Conservation (phyloP, 306 rosid genomes). For the Cucurbita argyrosperma region DNA sequence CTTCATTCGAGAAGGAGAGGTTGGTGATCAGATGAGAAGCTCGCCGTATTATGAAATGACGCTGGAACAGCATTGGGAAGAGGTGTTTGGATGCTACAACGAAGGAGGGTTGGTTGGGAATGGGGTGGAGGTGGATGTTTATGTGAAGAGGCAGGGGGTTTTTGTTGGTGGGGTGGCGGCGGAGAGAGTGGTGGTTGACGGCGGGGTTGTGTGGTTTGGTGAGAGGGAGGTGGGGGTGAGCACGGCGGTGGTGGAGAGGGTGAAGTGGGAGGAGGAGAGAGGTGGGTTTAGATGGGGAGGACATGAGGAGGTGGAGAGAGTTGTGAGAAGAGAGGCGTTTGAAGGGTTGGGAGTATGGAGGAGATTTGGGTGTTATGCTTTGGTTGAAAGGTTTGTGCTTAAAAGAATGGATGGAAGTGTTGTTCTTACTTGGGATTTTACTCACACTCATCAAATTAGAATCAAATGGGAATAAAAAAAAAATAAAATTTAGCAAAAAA, state of each 20-base stretch:
- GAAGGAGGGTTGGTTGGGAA: not conserved
- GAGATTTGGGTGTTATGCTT: conserved; percentile 27
- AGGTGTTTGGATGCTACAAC: conserved; percentile 20
- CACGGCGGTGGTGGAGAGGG: conserved; percentile 31
- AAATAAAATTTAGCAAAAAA: no score
- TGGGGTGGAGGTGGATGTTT: no score
- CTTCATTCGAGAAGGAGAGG: conserved; percentile 43
- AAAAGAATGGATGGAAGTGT: conserved; percentile 33
- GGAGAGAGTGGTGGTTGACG: no score
- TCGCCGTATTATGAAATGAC: conserved; percentile 50
- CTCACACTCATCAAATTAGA: conserved; percentile 30
- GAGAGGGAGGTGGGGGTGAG: conserved; percentile 27
- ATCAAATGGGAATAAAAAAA: conserved; percentile 30
- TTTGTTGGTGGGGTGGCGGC: no score
- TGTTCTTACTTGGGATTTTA: conserved; percentile 31
- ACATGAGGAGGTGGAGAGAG: conserved; percentile 11
- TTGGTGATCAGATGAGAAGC: conserved; percentile 26
- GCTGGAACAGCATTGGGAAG: conserved; percentile 53
- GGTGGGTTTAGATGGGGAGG: conserved; percentile 25
- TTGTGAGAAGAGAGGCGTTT: conserved; percentile 30
- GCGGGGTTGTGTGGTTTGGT: no score
- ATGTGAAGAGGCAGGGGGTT: no score
- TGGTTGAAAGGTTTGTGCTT: conserved; percentile 40
- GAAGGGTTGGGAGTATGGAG: conserved; percentile 24
- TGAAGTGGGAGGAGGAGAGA: conserved; percentile 32